A percentile compares a stretch with the other conserved stretches of the same genome.
Conservation (phyloP, 2,329 filamentous ascomycete species). For the Ophiocordyceps camponoti-floridani region DNA sequence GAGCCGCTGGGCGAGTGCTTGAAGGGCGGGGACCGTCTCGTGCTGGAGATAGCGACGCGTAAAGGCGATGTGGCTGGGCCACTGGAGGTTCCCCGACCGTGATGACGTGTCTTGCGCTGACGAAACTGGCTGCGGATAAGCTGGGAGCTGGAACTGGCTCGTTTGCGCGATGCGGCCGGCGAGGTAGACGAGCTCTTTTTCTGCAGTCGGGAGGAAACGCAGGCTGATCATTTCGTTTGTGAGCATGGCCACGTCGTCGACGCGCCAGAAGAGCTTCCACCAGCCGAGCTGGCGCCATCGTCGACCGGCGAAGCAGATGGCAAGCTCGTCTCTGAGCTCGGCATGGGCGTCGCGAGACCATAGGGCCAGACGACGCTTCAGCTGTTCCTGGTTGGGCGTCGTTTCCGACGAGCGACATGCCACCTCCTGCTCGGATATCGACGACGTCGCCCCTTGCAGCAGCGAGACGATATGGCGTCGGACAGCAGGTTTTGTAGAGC, state of each 20-base stretch:
- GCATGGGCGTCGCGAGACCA: slow-evolving; percentile 72
- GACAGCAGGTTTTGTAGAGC: slow-evolving; percentile 45
- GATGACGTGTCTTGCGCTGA: slow-evolving; percentile 3
- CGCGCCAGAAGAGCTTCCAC: slow-evolving; percentile 93
- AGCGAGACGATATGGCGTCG: slow-evolving; percentile 49
- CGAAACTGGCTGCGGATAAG: slow-evolving; percentile 18
- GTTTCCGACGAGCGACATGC: neutral
- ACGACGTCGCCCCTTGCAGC: slow-evolving; percentile 32
- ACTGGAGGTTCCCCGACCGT: slow-evolving; percentile 24
- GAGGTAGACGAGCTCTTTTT: slow-evolving; percentile 68
- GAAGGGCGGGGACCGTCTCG: slow-evolving; percentile 52
- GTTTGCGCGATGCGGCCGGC: slow-evolving; percentile 51
- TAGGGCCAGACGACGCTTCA: slow-evolving; percentile 41
- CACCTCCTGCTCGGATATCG: slow-evolving; percentile 31
- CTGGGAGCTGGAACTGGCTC: slow-evolving; percentile 10
- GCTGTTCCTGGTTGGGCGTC: slow-evolving; percentile 16
- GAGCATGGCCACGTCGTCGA: slow-evolving; percentile 79
- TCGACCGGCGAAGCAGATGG: slow-evolving; percentile 56
- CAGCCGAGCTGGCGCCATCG: slow-evolving; percentile 69
- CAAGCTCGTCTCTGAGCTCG: slow-evolving; percentile 66
- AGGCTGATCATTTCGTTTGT: slow-evolving; percentile 61
- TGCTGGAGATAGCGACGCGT: slow-evolving; percentile 48
- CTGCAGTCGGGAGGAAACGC: slow-evolving; percentile 60
- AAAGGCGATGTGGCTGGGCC: slow-evolving; percentile 58
- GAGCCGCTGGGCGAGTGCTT: slow-evolving; percentile 54